These are phyloP conservation scores for Starmerella kuoi DNA, from an alignment of 805 yeast species.

Conservation along the genomic window DNA sequence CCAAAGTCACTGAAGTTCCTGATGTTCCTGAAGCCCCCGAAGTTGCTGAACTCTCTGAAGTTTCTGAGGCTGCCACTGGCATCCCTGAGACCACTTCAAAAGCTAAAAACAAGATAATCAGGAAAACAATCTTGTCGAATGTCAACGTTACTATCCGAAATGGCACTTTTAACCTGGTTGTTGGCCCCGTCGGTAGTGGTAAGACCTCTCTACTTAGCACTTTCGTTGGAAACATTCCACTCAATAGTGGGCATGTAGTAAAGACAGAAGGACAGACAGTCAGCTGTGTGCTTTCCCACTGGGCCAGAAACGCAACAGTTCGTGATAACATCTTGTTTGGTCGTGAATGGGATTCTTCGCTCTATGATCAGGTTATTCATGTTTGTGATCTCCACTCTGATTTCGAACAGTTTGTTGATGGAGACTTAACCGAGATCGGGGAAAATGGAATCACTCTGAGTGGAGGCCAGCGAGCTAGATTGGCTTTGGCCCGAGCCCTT, in stretches of 20 bases:
- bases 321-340: conserved; percentile 14
- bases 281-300: conserved; percentile 5
- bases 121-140: conserved; percentile 28
- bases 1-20: too few relatives aligned
- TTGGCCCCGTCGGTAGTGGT: conserved; percentile 74
- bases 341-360: conserved; percentile 20
- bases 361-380: conserved; percentile 7
- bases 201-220: conserved; percentile 64
- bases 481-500: conserved; percentile 67
- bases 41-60: too few relatives aligned
- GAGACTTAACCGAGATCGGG: conserved; percentile 47
- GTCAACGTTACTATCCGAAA: conserved; percentile 41
- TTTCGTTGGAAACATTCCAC: conserved; percentile 56
- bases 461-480: conserved; percentile 83
- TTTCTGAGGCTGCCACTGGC: too few relatives aligned
- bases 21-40: background rate
- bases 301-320: conserved; percentile 9
- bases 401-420: conserved; percentile 9
- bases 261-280: conserved; percentile 37
- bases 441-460: conserved; percentile 77
- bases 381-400: conserved; percentile 15
- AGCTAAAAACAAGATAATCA: background rate
- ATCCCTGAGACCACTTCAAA: too few relatives aligned
- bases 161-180: conserved; percentile 61
- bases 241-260: conserved; percentile 38